Evolutionary conservation across 768 basidiomycete genomes (phyloP).

Genomic region (Tricholomella constricta): DNA sequence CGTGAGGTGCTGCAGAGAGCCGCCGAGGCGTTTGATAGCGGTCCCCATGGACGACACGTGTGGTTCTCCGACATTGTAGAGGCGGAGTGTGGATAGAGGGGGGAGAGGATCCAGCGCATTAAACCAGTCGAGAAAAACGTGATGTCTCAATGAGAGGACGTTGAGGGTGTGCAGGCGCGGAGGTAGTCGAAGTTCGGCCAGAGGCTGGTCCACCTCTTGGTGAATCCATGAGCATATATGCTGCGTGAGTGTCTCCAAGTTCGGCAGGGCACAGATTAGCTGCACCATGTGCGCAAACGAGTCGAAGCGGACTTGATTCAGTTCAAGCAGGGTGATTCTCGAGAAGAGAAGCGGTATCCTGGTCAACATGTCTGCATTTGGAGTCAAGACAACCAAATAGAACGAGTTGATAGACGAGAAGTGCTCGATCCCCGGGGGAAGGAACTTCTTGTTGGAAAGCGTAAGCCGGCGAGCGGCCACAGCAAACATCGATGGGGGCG

Average conservation of each 20-base stretch:
- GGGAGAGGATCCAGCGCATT: slow-evolving; percentile 5
- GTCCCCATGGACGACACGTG: slow-evolving; percentile 9
- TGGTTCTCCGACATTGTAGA: slow-evolving; percentile 10
- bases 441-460: background rate
- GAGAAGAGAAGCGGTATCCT: slow-evolving; percentile 9
- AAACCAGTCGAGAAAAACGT: slow-evolving; percentile 17
- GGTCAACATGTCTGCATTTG: background rate
- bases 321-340: slow-evolving; percentile 12
- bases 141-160: background rate
- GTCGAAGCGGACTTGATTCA: slow-evolving; percentile 13
- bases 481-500: slow-evolving; percentile 6
- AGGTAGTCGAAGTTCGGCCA: slow-evolving; percentile 2
- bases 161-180: slow-evolving; percentile 14
- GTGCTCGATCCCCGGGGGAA: slow-evolving; percentile 8
- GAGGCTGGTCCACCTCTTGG: background rate
- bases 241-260: slow-evolving; percentile 10
- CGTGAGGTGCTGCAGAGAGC: slow-evolving; percentile 13
- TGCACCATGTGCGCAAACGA: slow-evolving; percentile 7
- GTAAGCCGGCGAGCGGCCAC: slow-evolving; percentile 10
- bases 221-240: slow-evolving; percentile 13
- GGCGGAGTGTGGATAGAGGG: slow-evolving; percentile 8
- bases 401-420: slow-evolving; percentile 9
- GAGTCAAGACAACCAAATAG: slow-evolving; percentile 4
- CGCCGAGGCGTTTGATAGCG: slow-evolving; percentile 9
- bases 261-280: slow-evolving; percentile 12